phyloP scores from a whole-genome alignment of 306 rosid genomes.

The Lathyrus sativus region DNA sequence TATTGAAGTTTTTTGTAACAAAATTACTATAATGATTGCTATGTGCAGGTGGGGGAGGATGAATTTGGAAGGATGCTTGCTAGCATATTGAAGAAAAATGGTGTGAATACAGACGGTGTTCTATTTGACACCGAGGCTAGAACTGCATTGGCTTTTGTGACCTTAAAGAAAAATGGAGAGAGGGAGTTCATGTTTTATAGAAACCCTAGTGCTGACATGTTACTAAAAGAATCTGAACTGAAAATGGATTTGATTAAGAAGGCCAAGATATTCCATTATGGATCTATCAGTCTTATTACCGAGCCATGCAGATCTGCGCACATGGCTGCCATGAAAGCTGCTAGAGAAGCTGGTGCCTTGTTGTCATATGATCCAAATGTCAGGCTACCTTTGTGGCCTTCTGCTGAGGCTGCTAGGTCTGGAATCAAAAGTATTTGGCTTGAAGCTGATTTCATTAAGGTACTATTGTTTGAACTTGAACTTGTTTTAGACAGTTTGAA shows the following conservation, averaged over 20 bases:
- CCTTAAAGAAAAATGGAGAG: constrained; percentile 63
- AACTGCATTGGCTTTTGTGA: constrained; percentile 75
- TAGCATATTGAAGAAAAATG: constrained; percentile 53
- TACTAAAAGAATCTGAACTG: constrained; percentile 58
- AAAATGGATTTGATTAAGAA: constrained; percentile 51
- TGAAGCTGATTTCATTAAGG: constrained; percentile 74
- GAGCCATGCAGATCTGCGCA: constrained; percentile 77
- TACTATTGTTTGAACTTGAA: not conserved
- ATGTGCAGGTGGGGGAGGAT: constrained; percentile 63
- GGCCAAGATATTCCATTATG: constrained; percentile 66
- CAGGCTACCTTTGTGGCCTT: constrained; percentile 69
- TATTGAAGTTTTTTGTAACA: not conserved
- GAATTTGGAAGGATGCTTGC: constrained; percentile 71
- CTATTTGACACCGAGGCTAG: constrained; percentile 57
- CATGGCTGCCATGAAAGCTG: constrained; percentile 71
- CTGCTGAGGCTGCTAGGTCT: constrained; percentile 58
- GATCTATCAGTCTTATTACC: constrained; percentile 65
- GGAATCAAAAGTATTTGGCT: constrained; percentile 68
- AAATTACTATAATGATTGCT: not conserved
- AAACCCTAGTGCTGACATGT: constrained; percentile 77
- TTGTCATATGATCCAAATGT: constrained; percentile 75
- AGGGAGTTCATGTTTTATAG: constrained; percentile 80
- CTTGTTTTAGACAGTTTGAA: no score
- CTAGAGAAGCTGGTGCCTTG: constrained; percentile 58
- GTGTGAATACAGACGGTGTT: constrained; percentile 57